Base-by-base conservation (phyloP, 148 eudicot species). In the Vaccinium myrtillus region DNA sequence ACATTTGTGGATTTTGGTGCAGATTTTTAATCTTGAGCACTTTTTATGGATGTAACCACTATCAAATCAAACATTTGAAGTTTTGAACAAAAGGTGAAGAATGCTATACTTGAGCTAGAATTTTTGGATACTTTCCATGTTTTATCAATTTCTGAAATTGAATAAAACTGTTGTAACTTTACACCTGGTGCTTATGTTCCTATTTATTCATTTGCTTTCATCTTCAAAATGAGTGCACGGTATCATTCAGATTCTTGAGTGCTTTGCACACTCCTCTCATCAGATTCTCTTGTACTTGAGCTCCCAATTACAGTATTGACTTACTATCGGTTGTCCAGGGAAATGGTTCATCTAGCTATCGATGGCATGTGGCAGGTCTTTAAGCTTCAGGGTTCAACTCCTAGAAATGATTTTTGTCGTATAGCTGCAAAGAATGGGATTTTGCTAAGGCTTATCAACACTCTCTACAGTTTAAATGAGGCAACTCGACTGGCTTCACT, bases 291-390 rank as follows among this genome's bases (percentile, higher is more conserved):
- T 5, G 36, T 79, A 16, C 10, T 81, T 67, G 25, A 13, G 43
- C n/a, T 49, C 83, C 85, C 54, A 71, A 25, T 49, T 70, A 5
- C 5, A 53, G 53, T 59, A 84, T 56, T 82, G 23, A 89, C 85
- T 82, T 71, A 30, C 13, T 77, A 85, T 76, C 65, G 63, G 83
- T 77, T 82, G 56, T 86, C 74, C 94, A 97, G 99, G 96, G 98
- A 94, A 91, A 95, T 97, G 99, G 98, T 97, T 87, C 99, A 97
- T 91, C 91, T 97, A 84, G 99, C 99, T 84, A 94, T 97, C 59
- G 98, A 97, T 93, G 99, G 98, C 86, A 95, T 97, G 96, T 95
- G 98, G 99, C 96, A 97, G 90, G 92, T 97, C 82, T 95, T 97
- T 86, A 97, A 97, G 91, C 99, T 97, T 87, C 98, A 97, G 87